These are phyloP conservation scores for Periconia digitata DNA, from an alignment of 2,329 filamentous ascomycete genomes.

Conservation along the genomic window DNA sequence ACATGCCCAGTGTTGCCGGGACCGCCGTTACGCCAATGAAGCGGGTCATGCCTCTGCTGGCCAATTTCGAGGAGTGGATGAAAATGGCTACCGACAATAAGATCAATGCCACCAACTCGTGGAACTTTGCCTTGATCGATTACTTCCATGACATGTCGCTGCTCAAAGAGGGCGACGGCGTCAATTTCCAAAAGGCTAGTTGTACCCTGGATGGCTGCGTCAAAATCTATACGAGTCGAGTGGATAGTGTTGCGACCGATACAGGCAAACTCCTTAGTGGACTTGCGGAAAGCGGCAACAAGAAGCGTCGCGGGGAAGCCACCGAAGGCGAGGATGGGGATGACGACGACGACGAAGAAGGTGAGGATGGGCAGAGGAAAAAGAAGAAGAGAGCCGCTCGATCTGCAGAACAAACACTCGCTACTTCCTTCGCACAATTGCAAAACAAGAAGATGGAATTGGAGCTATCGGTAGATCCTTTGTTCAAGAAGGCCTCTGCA, in stretches of 20 bases:
- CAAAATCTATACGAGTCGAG: conserved; percentile 98
- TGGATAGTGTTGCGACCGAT: conserved; percentile 97
- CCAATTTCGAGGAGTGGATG: conserved; percentile 99
- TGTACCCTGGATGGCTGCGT: conserved; percentile 97
- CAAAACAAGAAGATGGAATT: conserved; percentile 97
- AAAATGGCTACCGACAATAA: conserved; percentile 99
- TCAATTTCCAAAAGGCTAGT: conserved; percentile 98
- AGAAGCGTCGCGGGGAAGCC: conserved; percentile 47
- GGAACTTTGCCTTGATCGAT: conserved; percentile 99
- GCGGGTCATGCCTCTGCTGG: conserved; percentile 81
- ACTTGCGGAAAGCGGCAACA: conserved; percentile 79
- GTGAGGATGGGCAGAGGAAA: conserved; percentile 62
- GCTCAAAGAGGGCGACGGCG: conserved; percentile 90
- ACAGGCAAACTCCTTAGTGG: conserved; percentile 94
- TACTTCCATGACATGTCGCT: conserved; percentile 99
- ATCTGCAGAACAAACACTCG: conserved; percentile 90
- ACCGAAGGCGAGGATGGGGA: conserved; percentile 45
- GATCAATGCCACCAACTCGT: conserved; percentile 97
- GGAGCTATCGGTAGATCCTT: conserved; percentile 91
- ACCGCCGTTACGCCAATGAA: conserved; percentile 91
- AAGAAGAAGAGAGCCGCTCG: conserved; percentile 76
- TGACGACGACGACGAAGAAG: conserved; percentile 66
- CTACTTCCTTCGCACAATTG: conserved; percentile 80
- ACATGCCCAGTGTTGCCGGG: conserved; percentile 64
- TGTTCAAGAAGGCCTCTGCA: conserved; percentile 99